Base-by-base conservation (phyloP, 2,329 filamentous ascomycete genomes). In the Fusarium torreyae region DNA sequence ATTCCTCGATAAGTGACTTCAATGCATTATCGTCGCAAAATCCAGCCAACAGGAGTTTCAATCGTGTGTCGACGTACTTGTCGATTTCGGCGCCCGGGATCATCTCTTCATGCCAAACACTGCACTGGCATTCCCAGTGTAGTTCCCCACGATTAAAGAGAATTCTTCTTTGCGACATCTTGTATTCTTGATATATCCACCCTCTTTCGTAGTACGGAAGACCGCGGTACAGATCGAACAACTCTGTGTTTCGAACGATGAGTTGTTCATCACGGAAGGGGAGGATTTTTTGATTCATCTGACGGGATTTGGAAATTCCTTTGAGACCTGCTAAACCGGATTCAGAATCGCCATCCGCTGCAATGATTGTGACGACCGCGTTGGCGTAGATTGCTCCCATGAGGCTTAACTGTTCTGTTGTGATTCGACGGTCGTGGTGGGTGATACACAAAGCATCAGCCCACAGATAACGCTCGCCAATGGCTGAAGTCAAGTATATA, bases 181-280 rank as follows among this genome's bases (percentile, higher is more conserved):
- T 42, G 14, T 51, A 58, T 18, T 68, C 51, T 6, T 69, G 64
- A 5, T 44, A 68, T 15, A 50, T 58, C 66, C 63, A 69, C 0
- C 31, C 66, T 38, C 55, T 26, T 6, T 68, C 40, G 7, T 57
- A 68, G 2, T 69, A 69, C 5, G 13, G 48, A 2, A 34, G 22
- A 3, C 46, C 38, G 3, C 18, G 4, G 2, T 8, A 10, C 43
- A 60, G 17, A 10, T 34, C 31, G 20, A 52, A 43, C 7, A 10
- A 1, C 17, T 1, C 2, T n/a, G 9, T 45, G 9, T 56, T 43
- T 7, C 34, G n/a, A 33, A 42, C 9, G 6, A 54, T 11, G 0
- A 42, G 6, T 1, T 13, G 13, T 1, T 69, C 56, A 0, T 62
- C 24, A 3, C 56, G 56, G 1, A 69, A 59, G 3, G 64, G 50